Base-by-base conservation (phyloP, 169 alveolate genomes). In the Blepharisma undulans region DNA sequence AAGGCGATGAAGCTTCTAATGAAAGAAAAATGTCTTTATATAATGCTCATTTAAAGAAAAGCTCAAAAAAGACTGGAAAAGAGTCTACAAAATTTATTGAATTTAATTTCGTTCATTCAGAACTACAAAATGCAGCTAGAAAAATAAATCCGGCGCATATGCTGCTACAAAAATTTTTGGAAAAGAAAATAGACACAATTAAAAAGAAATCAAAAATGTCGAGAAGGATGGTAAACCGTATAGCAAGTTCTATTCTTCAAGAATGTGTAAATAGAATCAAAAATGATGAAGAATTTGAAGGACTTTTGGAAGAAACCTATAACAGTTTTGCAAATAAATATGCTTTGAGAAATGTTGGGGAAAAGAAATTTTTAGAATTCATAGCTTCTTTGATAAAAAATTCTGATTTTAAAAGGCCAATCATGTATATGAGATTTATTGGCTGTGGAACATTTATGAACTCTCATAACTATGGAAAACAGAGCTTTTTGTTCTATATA, bases 261-360 rank as follows among this genome's bases (percentile, higher is more conserved):
- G 60, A 60, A 72, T 60, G 74, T 74, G 18, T 36, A 21, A 60
- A 59, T 30, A 82, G 18, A 22, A 22, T 48, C 8, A 34, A 22
- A 48, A 82, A 82, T 10, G 86, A 36, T 22, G 86, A 78, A 27
- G 25, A 12, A 78, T 27, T 78, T n/a, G 78, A 82, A 82, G 25
- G 36, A 6, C 34, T 92, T 7, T 10, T 61, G 7, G 95, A 92
- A 66, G 72, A 82, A 71, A 81, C 90, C 4, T 92, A 92, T 79
- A 92, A 92, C 76, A 36, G 21, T 22, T 87, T 92, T 72, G 86
- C 86, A 89, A 61, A 92, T 27, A 92, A 92, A 59, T 92, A 92
- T 79, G 94, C 94, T 1, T 81, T 92, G 18, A 92, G 90, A 48
- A 88, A 87, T 72, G 95, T 92, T 10, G 92, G 93, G n/a, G 95